phyloP scores from a whole-genome alignment of 179 eudicot genomes.

The Heliamphora pulchella region DNA sequence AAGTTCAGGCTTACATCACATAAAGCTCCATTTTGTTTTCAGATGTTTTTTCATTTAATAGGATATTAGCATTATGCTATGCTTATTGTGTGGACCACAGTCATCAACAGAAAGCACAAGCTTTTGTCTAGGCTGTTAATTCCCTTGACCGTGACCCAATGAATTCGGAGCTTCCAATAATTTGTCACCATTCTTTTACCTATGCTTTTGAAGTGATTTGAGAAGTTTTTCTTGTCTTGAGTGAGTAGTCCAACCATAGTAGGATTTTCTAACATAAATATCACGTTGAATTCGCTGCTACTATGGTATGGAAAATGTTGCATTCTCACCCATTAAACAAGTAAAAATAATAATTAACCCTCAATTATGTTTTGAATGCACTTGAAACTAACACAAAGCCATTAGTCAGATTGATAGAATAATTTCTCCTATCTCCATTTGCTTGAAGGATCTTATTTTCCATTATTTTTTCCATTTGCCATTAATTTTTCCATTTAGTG shows the following conservation, averaged over 20 bases:
- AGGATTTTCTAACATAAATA: background rate
- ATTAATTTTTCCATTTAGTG: no score
- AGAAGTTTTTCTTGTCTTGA: background rate
- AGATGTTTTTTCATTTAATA: background rate
- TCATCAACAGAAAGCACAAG: background rate
- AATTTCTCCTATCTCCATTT: no score
- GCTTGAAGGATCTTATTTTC: no score
- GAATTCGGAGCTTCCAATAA: background rate
- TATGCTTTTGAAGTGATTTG: background rate
- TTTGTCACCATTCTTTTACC: background rate
- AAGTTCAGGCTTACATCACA: background rate
- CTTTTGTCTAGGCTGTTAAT: background rate
- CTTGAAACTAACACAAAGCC: no score
- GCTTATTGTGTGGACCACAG: background rate
- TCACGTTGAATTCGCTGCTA: no score
- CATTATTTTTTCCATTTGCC: no score
- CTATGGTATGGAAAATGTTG: no score
- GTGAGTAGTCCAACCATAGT: background rate
- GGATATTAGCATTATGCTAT: background rate
- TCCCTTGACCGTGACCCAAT: background rate
- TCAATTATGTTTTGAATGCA: no score
- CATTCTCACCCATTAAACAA: no score
- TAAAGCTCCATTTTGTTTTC: background rate
- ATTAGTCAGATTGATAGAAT: no score
- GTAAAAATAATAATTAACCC: no score